Evolutionary conservation across 2,329 filamentous ascomycete genomes (phyloP).

Genomic region (Exophiala sideris): DNA sequence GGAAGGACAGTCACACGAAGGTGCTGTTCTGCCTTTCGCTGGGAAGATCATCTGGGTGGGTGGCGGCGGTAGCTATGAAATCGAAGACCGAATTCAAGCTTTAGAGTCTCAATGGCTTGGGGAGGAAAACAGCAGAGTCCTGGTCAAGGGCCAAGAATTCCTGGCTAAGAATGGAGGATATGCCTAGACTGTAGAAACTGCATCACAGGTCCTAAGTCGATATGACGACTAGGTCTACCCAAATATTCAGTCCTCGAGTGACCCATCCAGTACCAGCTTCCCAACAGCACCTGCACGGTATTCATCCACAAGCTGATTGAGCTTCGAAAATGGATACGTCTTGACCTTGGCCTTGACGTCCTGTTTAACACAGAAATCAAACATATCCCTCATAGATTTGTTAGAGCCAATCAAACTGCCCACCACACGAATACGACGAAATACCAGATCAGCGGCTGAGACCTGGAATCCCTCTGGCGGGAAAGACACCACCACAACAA

Average conservation of each 20-base stretch:
- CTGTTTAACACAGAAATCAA: conserved; percentile 49
- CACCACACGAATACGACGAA: conserved; percentile 28
- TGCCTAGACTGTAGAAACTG: too few species aligned
- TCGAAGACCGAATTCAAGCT: too few species aligned
- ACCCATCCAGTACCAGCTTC: conserved; percentile 13
- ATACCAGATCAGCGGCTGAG: conserved; percentile 28
- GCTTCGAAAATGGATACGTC: conserved; percentile 8
- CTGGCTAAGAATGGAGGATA: too few species aligned
- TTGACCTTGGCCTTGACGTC: conserved; percentile 8
- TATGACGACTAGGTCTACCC: not conserved
- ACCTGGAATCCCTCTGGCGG: conserved; percentile 19
- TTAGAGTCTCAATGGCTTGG: too few species aligned
- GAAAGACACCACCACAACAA: conserved; percentile 35
- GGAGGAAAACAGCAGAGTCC: too few species aligned
- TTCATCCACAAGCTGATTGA: conserved; percentile 24
- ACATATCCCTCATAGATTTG: conserved; percentile 62
- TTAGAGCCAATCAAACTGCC: conserved; percentile 43
- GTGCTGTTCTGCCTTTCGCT: too few species aligned
- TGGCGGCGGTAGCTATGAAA: too few species aligned
- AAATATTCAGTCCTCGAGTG: not conserved
- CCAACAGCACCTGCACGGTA: conserved; percentile 15
- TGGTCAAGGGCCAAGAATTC: too few species aligned
- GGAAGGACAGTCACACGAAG: too few species aligned
- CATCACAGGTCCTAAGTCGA: not conserved
- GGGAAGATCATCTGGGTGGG: too few species aligned